Evolutionary conservation across 2,329 filamentous ascomycete species (phyloP).

Genomic region (Thelonectria rubi): DNA sequence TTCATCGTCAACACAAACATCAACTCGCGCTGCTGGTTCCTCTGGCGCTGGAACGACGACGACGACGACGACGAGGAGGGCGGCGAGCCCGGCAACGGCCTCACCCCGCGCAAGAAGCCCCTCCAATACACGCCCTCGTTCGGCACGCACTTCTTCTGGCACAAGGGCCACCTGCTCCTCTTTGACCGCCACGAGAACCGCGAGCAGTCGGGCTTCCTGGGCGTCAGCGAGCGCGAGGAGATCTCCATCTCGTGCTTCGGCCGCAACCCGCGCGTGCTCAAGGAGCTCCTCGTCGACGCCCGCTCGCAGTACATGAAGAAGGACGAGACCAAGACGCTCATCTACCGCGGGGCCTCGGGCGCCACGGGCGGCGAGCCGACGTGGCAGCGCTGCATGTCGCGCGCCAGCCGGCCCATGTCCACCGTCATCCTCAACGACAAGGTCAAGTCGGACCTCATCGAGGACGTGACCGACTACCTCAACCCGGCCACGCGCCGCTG

Average conservation of each 20-base stretch:
- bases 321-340: slow-evolving; percentile 70
- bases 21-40: slow-evolving; percentile 60
- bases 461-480: slow-evolving; percentile 71
- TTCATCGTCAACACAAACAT: slow-evolving; percentile 73
- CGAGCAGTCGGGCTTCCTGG: slow-evolving; percentile 51
- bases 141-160: slow-evolving; percentile 76
- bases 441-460: slow-evolving; percentile 66
- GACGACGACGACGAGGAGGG: slow-evolving; percentile 58
- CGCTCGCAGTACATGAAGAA: slow-evolving; percentile 63
- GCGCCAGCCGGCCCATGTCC: slow-evolving; percentile 68
- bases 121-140: slow-evolving; percentile 73
- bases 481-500: slow-evolving; percentile 72
- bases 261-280: slow-evolving; percentile 67
- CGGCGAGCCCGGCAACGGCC: slow-evolving; percentile 41
- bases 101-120: slow-evolving; percentile 53
- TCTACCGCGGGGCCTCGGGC: slow-evolving; percentile 66
- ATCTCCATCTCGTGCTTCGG: slow-evolving; percentile 70
- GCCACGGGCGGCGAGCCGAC: slow-evolving; percentile 53
- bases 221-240: slow-evolving; percentile 64
- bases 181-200: slow-evolving; percentile 63
- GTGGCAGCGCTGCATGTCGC: slow-evolving; percentile 71
- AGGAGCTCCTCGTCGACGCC: slow-evolving; percentile 69
- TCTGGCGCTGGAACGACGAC: slow-evolving; percentile 57
- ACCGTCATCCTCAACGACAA: slow-evolving; percentile 71
- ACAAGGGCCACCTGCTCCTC: slow-evolving; percentile 64